phyloP scores from a whole-genome alignment of 164 flowering plant genomes.

The Vitis labrusca region DNA sequence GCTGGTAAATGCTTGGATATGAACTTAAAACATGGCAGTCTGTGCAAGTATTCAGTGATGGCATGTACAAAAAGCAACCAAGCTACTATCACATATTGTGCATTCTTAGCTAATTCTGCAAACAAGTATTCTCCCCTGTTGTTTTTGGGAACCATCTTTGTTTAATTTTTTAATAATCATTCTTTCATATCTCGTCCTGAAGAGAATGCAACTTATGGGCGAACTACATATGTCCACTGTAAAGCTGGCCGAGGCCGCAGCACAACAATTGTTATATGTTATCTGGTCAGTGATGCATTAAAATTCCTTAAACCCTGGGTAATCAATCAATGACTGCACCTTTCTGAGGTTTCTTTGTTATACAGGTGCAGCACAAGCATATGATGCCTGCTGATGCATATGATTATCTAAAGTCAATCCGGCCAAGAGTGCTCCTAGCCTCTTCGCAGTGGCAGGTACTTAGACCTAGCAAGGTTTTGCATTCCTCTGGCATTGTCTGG shows the following conservation, averaged over 20 bases:
- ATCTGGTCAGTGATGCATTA: constrained; percentile 45
- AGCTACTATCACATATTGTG: too few relatives aligned
- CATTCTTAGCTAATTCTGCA: too few relatives aligned
- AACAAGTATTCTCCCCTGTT: not conserved
- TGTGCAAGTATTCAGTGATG: too few relatives aligned
- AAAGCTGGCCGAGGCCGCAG: constrained; percentile 97
- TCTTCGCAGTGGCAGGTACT: constrained; percentile 85
- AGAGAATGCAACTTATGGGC: constrained; percentile 42
- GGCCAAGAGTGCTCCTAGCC: constrained; percentile 84
- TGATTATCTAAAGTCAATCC: constrained; percentile 59
- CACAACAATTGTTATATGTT: constrained; percentile 90
- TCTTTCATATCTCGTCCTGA: constrained; percentile 2
- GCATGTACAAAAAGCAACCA: too few relatives aligned
- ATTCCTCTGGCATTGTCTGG: too few relatives aligned
- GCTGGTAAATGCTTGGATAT: too few relatives aligned
- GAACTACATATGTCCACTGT: constrained; percentile 71
- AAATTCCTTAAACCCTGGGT: too few relatives aligned
- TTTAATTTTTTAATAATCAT: not conserved
- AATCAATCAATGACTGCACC: not conserved
- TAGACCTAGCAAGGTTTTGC: too few relatives aligned
- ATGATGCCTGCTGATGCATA: constrained; percentile 83
- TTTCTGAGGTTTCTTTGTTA: not conserved
- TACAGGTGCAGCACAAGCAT: constrained; percentile 64
- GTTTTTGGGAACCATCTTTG: not conserved
- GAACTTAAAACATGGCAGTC: too few relatives aligned